Base-by-base conservation (phyloP, 352 stramenopile genomes). In the Phytopythium vexans region DNA sequence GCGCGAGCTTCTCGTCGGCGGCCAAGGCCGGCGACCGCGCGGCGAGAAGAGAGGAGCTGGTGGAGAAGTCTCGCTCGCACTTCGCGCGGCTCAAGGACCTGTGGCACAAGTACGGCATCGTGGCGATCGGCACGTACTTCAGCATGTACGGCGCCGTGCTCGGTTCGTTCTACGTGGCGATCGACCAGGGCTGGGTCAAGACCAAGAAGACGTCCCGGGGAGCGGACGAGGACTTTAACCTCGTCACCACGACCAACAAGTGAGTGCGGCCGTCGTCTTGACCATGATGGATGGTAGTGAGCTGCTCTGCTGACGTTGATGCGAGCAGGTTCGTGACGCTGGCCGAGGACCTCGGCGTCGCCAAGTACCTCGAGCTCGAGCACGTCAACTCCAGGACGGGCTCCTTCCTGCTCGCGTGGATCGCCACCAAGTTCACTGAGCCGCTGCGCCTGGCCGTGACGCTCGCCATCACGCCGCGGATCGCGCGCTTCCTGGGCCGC, bases 381-480 rank as follows among this genome's bases (percentile, higher is more conserved):
- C 75, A 66, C 36, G 84, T 94, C 57, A 92, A 77, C 61, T 74
- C 81, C 49, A 92, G 89, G 77, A 89, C 77, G 8, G 81, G 84
- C 14, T 77, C 80, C 41, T 92, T 94, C 47, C 52, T 92, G 43
- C 74, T 94, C 42, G 84, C 84, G 32, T 94, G 84, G 84, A 71
- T 92, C 54, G 84, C 80, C 43, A 94, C 84, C 53, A 94, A 94
- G 69, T 94, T 94, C 64, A 92, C 84, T 10, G 84, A 94, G 68
- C 84, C 84, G 1, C 15, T 94, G 60, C 76, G 84, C 16, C 68
- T 94, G 31, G 84, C 82, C 6, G 15, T 94, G 21, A 94, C 84
- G 46, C 64, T 94, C 21, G 81, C 82, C 47, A 72, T 92, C 47
- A 94, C 84, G 21, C 84, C 84, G 38, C 77, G 82, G 27, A 74